phyloP scores from a whole-genome alignment of 2,329 filamentous ascomycete genomes.

The Ophiostoma ulmi region DNA sequence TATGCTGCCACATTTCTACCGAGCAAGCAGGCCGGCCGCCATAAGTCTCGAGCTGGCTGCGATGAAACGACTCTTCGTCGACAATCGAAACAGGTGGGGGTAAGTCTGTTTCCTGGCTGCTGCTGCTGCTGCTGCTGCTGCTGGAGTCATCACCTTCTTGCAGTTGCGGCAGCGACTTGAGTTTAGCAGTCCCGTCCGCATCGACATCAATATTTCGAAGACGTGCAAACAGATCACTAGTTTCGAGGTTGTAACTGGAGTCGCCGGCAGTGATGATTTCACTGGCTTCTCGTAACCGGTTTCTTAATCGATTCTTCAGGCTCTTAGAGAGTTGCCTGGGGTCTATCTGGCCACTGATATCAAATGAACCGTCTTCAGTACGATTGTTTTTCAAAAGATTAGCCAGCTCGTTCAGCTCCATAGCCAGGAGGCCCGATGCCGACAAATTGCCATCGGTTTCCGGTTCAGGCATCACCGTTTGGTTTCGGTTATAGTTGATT shows the following conservation, averaged over 20 bases:
- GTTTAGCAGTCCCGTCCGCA: background rate
- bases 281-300: background rate
- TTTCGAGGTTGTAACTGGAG: background rate
- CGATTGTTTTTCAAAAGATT: background rate
- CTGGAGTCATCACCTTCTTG: background rate
- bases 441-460: background rate
- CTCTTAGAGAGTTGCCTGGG: background rate
- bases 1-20: background rate
- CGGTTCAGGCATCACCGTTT: background rate
- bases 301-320: background rate
- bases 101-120: background rate
- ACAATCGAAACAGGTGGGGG: background rate
- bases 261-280: background rate
- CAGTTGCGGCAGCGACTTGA: background rate
- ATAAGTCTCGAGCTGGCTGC: background rate
- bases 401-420: background rate
- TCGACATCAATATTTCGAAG: background rate
- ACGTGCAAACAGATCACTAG: background rate
- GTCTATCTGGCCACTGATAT: background rate
- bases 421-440: background rate
- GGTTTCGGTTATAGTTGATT: background rate
- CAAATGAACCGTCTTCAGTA: background rate
- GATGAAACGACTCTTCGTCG: background rate
- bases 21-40: background rate
- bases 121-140: background rate